Conservation (phyloP, 768 basidiomycete species). For the Suillus subaureus region DNA sequence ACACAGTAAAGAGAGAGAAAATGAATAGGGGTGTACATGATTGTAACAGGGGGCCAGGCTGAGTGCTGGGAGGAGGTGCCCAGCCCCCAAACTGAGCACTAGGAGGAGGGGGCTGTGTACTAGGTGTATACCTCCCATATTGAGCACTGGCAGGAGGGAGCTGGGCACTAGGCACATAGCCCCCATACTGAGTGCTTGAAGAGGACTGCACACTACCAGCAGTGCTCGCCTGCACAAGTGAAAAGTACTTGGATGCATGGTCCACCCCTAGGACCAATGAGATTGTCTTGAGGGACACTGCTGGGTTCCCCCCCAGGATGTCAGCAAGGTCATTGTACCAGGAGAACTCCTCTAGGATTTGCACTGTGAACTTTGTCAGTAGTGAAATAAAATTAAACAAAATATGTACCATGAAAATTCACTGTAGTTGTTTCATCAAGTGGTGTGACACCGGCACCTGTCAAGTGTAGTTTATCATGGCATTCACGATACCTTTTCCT, state of each 20-base stretch:
- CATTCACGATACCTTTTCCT: background rate
- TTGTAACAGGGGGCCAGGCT: too few relatives aligned
- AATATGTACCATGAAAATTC: background rate
- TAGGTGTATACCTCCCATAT: too few relatives aligned
- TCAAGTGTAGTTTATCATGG: background rate
- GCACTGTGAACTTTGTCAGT: too few relatives aligned
- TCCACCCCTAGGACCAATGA: background rate
- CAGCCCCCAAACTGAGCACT: too few relatives aligned
- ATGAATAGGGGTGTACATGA: too few relatives aligned
- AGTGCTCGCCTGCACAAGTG: background rate
- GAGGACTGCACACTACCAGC: background rate
- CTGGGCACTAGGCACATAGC: background rate
- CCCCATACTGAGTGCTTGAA: background rate
- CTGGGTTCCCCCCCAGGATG: background rate
- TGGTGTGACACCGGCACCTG: background rate
- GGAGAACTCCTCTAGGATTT: background rate
- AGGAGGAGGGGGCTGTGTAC: too few relatives aligned
- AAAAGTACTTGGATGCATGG: background rate
- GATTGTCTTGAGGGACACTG: background rate
- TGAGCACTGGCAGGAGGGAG: background rate
- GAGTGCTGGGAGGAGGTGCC: background rate
- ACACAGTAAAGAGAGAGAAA: too few relatives aligned
- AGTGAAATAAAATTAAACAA: background rate
- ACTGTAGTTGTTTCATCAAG: background rate
- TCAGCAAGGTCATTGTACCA: slow-evolving; percentile 4